Base-by-base conservation (phyloP, 2,329 filamentous ascomycete genomes). In the Aspergillus pseudoglaucus region DNA sequence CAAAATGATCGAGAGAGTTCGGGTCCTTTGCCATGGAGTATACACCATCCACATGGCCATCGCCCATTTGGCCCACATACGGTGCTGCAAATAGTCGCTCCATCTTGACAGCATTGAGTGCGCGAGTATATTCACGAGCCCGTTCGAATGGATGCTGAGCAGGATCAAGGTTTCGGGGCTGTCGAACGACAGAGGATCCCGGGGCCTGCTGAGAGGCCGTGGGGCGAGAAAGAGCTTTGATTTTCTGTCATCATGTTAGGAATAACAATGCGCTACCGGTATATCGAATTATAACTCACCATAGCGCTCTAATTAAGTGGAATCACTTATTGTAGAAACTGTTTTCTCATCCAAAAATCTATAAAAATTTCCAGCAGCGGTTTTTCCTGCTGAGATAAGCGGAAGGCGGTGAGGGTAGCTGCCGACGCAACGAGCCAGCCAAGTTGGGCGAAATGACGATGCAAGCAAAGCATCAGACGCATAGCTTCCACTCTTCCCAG, bases 71-170 rank as follows among this genome's bases (percentile, higher is more conserved):
- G 1, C 80, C 87, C 40, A 98, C 73, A 63, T 95, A 95, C 3
- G 88, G 87, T 46, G 84, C 78, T 25, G 85, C 85, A 68, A 95
- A 95, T 86, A 96, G 91, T 59, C 90, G 86, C 72, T 95, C 89
- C 52, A 96, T 74, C 69, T 96, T 96, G 49, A 90, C 89, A 22
- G 90, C 90, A 80, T 89, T 87, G 52, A 88, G 74, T 9, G 85
- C 84, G 58, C 84, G 74, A 12, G 84, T 88, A 65, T 90, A 91
- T 73, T 95, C 90, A 68, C 90, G 78, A 42, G 90, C 90, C 61
- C 89, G 80, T 71, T 95, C 90, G 70, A 96, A 95, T 2, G 88
- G 90, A 71, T 95, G 90, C 50, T 91, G 79, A 38, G 87, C 84
- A 23, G 90, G 87, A 71, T 95, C 88, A 61, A 94, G 77, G 63